Evolutionary conservation across 106 monocot genomes (phyloP), one percentile per base, ranked within the genome.

Genomic region (Hemerocallis citrina): DNA sequence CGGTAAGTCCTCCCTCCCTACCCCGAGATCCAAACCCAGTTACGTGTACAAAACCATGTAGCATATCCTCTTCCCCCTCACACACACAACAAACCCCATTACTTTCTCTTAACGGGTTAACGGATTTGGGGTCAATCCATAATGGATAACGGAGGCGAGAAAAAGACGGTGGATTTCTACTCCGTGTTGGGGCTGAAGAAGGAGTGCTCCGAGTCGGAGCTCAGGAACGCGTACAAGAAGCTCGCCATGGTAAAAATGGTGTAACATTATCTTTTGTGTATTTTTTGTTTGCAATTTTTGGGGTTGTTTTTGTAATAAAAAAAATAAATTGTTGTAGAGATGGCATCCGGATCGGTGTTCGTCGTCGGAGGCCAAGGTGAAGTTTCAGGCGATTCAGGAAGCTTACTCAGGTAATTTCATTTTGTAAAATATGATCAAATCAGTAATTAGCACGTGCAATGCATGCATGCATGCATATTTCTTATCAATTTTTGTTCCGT

Each of bases 331-430:
- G n/a, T n/a, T n/a, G n/a, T 52, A 94, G 94, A 85, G 70, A 76
- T 94, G 94, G 94, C 94, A 94, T 60, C 94, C 94, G 7, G 94
- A 94, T 65, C 79, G 83, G 38, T 80, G 77, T 65, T 68, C 71
- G 3, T 68, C 88, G 9, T 67, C 79, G 11, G 76, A 80, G 66
- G 94, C 82, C 13, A 94, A 89, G 72, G 70, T 73, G 55, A 85
- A 86, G 62, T 94, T 94, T 70, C 94, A 94, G 46, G 60, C 60
- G 38, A 94, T 94, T 38, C 85, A 89, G 55, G 70, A 80, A 47
- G 94, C 94, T 46, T 94, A 94, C 39, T 77, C 94, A 12, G 88
- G 94, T 94, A 51, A 29, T 52, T n/a, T n/a, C n/a, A n/a, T n/a
- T n/a, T n/a, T n/a, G n/a, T n/a, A n/a, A n/a, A n/a, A n/a, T n/a